Base-by-base conservation (phyloP, 1,139 yeast genomes). In the Suhomyces terraborum region DNA sequence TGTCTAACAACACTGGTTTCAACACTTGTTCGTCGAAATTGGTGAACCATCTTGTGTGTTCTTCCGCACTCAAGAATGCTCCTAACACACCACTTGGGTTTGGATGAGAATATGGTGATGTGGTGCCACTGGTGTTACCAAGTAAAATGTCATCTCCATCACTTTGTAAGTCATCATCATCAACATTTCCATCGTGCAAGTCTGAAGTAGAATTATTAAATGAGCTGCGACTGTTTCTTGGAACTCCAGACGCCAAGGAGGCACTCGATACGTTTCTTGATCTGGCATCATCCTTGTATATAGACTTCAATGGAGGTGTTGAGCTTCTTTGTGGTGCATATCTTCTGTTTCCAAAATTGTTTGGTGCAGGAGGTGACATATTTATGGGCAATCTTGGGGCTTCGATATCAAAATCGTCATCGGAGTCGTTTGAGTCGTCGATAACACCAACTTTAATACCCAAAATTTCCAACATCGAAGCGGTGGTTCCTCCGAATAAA, bases 401-500 rank as follows among this genome's bases (percentile, higher is more conserved):
- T 61, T 89, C 97, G 40, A 89, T 86, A 54, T 91, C 98, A 60
- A 93, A 93, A 61, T 93, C 98, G 58, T 93, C 98, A 61, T 93
- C 98, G 31, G 89, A 81, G 32, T 82, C 93, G 31, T 61, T 60
- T 35, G 71, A 71, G 41, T 88, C 96, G 54, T 84, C 93, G 22
- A 87, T 75, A 47, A 93, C 88, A 0, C 98, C 98, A 1, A 95
- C 86, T 51, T 86, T 85, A 51, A 94, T 94, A 35, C 95, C 95
- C 52, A 93, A 71, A 47, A 93, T 88, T 59, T 94, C 98, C 48
- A 94, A 77, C 98, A 94, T 94, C 35, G 96, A 87, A 1, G 98
- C 97, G 0, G 98, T 93, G 1, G 98, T 94, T 35, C 99, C 98
- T 41, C 99, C 99, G 64, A 94, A 94, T 27, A 94, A 77, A 47